A percentile compares a stretch with the other conserved stretches of the same genome.
Evolutionary conservation across 2,329 filamentous ascomycete genomes (phyloP).

Genomic region (Hypomyces rosellus): DNA sequence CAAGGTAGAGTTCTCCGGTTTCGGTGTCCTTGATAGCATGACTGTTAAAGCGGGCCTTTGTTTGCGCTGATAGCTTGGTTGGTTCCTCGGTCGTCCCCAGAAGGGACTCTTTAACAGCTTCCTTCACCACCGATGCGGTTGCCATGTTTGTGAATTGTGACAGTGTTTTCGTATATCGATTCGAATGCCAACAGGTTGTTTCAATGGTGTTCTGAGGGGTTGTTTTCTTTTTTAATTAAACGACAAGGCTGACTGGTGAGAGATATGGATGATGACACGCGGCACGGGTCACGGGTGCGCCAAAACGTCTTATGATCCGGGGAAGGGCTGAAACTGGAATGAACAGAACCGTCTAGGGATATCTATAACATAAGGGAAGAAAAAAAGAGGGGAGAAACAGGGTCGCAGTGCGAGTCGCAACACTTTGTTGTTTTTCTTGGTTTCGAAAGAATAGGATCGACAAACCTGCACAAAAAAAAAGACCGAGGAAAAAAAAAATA

Average conservation of each 20-base stretch:
- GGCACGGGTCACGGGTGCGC: no score
- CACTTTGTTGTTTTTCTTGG: no score
- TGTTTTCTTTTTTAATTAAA: not conserved
- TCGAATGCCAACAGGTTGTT: not conserved
- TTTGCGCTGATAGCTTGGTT: constrained; percentile 64
- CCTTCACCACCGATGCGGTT: constrained; percentile 49
- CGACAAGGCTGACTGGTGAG: no score
- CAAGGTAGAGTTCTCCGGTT: constrained; percentile 73
- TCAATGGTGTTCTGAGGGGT: constrained; percentile 3
- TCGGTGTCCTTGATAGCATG: constrained; percentile 70
- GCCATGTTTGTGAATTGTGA: constrained; percentile 22
- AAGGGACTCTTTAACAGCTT: constrained; percentile 73
- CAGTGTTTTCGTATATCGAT: not conserved
- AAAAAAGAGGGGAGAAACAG: constrained; percentile 1
- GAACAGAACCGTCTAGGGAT: no score
- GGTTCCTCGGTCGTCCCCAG: constrained; percentile 53
- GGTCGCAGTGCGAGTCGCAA: not conserved
- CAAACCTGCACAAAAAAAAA: constrained; percentile 7
- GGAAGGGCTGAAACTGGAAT: no score
- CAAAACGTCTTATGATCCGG: no score
- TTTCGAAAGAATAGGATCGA: not conserved
- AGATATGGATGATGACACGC: no score
- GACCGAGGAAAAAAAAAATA: not conserved
- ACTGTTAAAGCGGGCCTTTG: constrained; percentile 67
- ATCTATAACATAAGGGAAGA: constrained; percentile 14